Conservation (phyloP, 257 asterid genomes). For the Lantana camara region DNA sequence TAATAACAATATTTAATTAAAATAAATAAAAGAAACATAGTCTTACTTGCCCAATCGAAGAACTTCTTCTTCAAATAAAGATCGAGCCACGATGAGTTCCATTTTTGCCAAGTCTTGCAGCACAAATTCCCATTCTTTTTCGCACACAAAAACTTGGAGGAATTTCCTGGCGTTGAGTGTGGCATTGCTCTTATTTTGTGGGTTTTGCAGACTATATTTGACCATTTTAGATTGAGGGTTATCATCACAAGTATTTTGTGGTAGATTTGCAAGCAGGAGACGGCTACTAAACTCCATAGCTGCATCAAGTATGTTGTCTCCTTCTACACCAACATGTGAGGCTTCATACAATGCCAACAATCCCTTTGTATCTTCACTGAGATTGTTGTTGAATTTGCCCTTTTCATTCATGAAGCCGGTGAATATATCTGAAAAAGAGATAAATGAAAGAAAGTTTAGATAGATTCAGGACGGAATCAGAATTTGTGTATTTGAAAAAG, state of each 20-base stretch:
- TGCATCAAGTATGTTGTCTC: slow-evolving; percentile 15
- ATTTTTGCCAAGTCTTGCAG: slow-evolving; percentile 11
- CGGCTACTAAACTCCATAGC: neutral
- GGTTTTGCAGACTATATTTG: neutral
- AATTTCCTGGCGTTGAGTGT: neutral
- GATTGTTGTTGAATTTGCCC: neutral
- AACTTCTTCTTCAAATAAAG: slow-evolving; percentile 1
- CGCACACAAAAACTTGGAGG: neutral
- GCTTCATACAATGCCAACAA: slow-evolving; percentile 25
- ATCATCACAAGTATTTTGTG: neutral
- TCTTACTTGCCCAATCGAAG: slow-evolving; percentile 9
- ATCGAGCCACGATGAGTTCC: neutral
- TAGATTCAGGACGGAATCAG: too few relatives aligned
- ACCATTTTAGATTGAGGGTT: neutral
- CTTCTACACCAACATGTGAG: neutral
- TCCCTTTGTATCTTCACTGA: neutral
- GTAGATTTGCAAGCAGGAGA: neutral
- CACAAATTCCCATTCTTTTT: neutral
- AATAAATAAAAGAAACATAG: too few relatives aligned
- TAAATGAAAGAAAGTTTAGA: too few relatives aligned
- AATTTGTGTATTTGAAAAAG: too few relatives aligned
- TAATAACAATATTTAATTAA: too few relatives aligned
- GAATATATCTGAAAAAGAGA: slow-evolving; percentile 6
- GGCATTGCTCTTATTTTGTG: neutral
- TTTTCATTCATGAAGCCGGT: neutral